Percentiles rank a stretch among this genome's conserved stretches.
These are phyloP conservation scores for Amanita rubescens DNA, from an alignment of 768 basidiomycete species.

Conservation along the genomic window DNA sequence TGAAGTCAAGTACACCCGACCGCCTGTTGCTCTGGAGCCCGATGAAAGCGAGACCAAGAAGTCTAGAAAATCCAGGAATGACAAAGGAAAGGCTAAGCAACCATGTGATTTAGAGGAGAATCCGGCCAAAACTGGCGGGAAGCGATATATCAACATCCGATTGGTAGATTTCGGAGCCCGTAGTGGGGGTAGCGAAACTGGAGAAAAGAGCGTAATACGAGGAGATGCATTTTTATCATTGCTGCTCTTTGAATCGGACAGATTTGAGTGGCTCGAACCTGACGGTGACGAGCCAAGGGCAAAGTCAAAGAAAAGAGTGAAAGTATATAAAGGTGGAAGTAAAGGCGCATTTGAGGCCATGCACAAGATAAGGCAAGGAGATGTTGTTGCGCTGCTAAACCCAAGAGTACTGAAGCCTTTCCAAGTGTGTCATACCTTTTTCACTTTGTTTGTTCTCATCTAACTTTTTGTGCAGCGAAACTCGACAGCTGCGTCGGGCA, in stretches of 20 bases:
- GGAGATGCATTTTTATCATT: slow-evolving; percentile 84
- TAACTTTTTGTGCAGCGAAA: slow-evolving; percentile 26
- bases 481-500: slow-evolving; percentile 62
- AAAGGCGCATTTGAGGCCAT: slow-evolving; percentile 87
- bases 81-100: slow-evolving; percentile 28
- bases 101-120: slow-evolving; percentile 25
- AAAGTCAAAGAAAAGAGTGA: slow-evolving; percentile 47
- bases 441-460: background rate
- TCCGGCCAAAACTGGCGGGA: slow-evolving; percentile 48
- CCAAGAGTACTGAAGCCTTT: slow-evolving; percentile 83
- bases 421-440: slow-evolving; percentile 41
- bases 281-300: slow-evolving; percentile 31
- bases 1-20: slow-evolving; percentile 63
- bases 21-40: slow-evolving; percentile 49
- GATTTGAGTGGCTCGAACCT: slow-evolving; percentile 34
- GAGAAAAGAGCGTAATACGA: slow-evolving; percentile 49
- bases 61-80: slow-evolving; percentile 21
- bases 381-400: slow-evolving; percentile 86
- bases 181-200: slow-evolving; percentile 43
- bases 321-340: slow-evolving; percentile 81
- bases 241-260: slow-evolving; percentile 84
- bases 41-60: slow-evolving; percentile 32
- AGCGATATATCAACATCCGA: slow-evolving; percentile 83
- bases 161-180: slow-evolving; percentile 75
- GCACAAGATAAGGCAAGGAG: slow-evolving; percentile 81